Evolutionary conservation across 108 stramenopile genomes (phyloP), one percentile per base, ranked within the genome.

Genomic region (Pseudonitzschia delicatissima): DNA sequence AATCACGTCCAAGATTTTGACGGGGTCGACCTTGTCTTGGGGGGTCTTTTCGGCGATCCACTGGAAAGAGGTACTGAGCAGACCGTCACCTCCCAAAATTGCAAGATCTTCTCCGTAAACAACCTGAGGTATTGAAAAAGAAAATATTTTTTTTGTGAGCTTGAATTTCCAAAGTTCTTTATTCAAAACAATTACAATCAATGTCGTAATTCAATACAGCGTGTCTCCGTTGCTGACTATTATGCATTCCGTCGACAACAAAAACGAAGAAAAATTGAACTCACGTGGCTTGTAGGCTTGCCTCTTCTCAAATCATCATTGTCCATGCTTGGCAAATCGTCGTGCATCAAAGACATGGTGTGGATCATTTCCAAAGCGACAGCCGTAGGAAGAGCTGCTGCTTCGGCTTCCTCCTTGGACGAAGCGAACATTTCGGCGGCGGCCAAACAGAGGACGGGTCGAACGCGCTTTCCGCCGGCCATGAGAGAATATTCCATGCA

Each of bases 331-430:
- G 97, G 97, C 76, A 98, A 79, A 81, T 98, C 97, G 72, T 98
- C 97, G 68, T 98, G 97, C 59, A 96, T 98, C 27, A 98, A 80
- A 67, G 88, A 90, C 97, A 98, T 98, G 28, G 97, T 96, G 69
- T 98, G 97, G 63, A 98, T 98, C 97, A 98, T 98, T 80, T 98
- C 97, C 64, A 96, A 55, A 28, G 92, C 85, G n/a, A 96, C 90
- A 11, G 96, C 97, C 9, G 95, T 86, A 8, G 96, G 93, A 83
- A 98, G 95, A 50, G 96, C 93, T 20, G 40, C 77, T 57, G 87
- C 87, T 52, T 87, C 75, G 17, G 76, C 62, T 21, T 81, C 88
- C 6, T 62, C 75, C 27, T 81, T 79, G 20, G 60, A 58, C 11
- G 57, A 26, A 17, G 87, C 88, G 53, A 96, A 93, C 94, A 96